These are phyloP conservation scores for Amyloporia xantha DNA, from an alignment of 768 basidiomycete genomes.

Conservation along the genomic window DNA sequence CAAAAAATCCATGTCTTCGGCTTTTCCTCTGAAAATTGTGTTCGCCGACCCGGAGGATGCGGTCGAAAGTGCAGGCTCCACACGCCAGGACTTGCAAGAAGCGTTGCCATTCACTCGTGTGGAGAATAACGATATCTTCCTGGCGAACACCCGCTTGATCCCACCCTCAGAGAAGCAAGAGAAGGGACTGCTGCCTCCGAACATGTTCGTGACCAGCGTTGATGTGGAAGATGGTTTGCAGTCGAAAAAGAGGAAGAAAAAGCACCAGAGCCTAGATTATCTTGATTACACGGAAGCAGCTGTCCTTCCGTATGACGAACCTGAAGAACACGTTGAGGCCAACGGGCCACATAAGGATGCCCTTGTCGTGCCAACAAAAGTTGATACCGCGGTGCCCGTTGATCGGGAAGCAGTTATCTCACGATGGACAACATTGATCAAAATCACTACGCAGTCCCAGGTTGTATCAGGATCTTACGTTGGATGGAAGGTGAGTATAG, in stretches of 20 bases:
- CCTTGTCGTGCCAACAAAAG: background rate
- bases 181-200: constrained; percentile 43
- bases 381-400: background rate
- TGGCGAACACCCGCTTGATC: constrained; percentile 33
- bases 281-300: too few species aligned
- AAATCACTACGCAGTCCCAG: constrained; percentile 11
- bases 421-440: constrained; percentile 20
- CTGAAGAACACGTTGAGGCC: constrained; percentile 3
- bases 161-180: constrained; percentile 60
- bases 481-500: constrained; percentile 28
- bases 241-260: constrained; percentile 32
- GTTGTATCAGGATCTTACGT: constrained; percentile 19
- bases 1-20: constrained; percentile 41
- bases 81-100: constrained; percentile 1
- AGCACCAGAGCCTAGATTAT: background rate
- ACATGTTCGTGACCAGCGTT: constrained; percentile 65
- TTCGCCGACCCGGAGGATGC: constrained; percentile 29
- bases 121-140: background rate
- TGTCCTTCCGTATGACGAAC: constrained; percentile 32
- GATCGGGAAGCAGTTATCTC: constrained; percentile 21
- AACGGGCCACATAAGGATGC: background rate
- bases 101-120: constrained; percentile 9
- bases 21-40: constrained; percentile 44
- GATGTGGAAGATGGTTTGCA: constrained; percentile 54
- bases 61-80: background rate